Conservation (phyloP, 257 asterid genomes). For the Cordia subcordata region DNA sequence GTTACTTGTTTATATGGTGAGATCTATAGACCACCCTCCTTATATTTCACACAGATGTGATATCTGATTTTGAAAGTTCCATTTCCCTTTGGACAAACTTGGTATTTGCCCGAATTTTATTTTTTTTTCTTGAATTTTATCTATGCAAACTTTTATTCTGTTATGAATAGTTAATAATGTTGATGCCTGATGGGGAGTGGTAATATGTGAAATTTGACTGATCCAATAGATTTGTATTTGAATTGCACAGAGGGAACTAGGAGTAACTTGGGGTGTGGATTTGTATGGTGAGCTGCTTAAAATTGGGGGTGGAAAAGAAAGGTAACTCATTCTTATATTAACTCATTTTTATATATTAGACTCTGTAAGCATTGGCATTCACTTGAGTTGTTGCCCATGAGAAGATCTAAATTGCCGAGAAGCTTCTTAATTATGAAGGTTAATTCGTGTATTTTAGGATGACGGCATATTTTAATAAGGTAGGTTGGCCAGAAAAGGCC, state of each 20-base stretch:
- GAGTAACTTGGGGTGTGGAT: constrained; percentile 93
- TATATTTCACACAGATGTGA: too few species aligned
- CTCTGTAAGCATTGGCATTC: neutral
- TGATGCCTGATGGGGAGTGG: neutral
- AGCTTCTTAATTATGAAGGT: neutral
- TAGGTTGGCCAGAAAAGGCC: constrained; percentile 95
- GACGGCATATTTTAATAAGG: constrained; percentile 93
- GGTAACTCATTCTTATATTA: constrained; percentile 56
- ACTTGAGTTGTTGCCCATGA: too few species aligned
- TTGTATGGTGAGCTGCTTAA: constrained; percentile 89
- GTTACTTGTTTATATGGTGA: too few species aligned
- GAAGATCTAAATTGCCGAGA: too few species aligned
- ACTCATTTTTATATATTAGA: neutral
- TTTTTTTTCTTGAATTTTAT: too few species aligned
- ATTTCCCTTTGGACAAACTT: too few species aligned
- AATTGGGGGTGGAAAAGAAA: constrained; percentile 98
- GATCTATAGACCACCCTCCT: too few species aligned
- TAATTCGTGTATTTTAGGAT: constrained; percentile 43
- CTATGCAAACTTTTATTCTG: too few species aligned
- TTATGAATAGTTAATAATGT: too few species aligned
- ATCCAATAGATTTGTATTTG: neutral
- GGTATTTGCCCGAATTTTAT: too few species aligned
- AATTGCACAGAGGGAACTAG: constrained; percentile 66
- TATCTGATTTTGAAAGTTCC: too few species aligned
- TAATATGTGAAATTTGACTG: constrained; percentile 1